A percentile compares a stretch with the other conserved stretches of the same genome.
Evolutionary conservation across 2,329 filamentous ascomycete species (phyloP).

Genomic region (Acephala macrosclerotiorum): DNA sequence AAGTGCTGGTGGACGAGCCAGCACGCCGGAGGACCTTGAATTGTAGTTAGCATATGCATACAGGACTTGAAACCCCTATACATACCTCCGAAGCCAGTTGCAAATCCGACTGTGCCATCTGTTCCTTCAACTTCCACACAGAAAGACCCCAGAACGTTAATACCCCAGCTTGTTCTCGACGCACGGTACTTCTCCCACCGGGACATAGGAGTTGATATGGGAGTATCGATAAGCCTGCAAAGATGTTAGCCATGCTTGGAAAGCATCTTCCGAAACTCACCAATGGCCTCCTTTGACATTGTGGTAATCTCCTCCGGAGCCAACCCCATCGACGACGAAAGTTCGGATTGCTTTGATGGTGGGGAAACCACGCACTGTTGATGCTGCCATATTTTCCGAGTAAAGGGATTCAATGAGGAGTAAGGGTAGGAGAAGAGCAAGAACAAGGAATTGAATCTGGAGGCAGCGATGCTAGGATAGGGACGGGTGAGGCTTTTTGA

Average conservation of each 20-base stretch:
- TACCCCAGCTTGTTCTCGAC: slow-evolving; percentile 91
- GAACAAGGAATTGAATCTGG: slow-evolving; percentile 10
- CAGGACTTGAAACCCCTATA: slow-evolving; percentile 32
- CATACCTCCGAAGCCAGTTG: slow-evolving; percentile 86
- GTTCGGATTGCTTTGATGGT: slow-evolving; percentile 79
- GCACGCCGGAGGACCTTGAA: slow-evolving; percentile 80
- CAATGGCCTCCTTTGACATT: slow-evolving; percentile 82
- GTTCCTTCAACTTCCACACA: slow-evolving; percentile 87
- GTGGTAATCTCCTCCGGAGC: slow-evolving; percentile 82
- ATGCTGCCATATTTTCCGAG: slow-evolving; percentile 35
- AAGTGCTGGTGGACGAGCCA: slow-evolving; percentile 96
- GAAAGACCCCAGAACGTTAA: slow-evolving; percentile 94
- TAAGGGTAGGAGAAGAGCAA: background rate
- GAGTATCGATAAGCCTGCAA: slow-evolving; percentile 85
- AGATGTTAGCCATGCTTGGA: slow-evolving; percentile 46
- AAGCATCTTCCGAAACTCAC: slow-evolving; percentile 48
- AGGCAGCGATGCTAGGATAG: background rate
- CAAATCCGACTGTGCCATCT: slow-evolving; percentile 93
- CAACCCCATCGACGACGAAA: slow-evolving; percentile 72
- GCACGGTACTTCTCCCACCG: slow-evolving; percentile 87
- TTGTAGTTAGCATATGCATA: slow-evolving; percentile 17
- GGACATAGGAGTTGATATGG: slow-evolving; percentile 93
- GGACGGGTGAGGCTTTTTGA: background rate
- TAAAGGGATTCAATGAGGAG: background rate
- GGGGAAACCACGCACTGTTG: slow-evolving; percentile 59